Base-by-base conservation (phyloP, 352 stramenopile species). In the Globisporangium megalacanthum region DNA sequence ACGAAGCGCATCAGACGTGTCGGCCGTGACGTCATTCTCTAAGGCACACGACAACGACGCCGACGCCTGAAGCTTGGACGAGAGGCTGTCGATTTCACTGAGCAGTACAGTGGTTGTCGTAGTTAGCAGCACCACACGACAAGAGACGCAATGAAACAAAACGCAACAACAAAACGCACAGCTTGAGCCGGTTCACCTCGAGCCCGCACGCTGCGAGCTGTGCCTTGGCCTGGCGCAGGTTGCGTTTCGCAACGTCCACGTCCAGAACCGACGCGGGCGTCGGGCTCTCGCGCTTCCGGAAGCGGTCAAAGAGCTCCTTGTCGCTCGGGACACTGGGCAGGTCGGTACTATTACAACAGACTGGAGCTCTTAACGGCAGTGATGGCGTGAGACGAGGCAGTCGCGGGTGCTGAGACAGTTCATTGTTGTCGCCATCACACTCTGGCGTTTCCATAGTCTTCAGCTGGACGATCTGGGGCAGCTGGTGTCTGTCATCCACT, bases 121-220 rank as follows among this genome's bases (percentile, higher is more conserved):
- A 48, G 17, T 14, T 48, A 17, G 10, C 42, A 48, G 19, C 42
- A 7, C 42, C 17, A 29, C 25, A 29, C 42, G 6, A 13, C 6
- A 17, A 22, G n/a, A 19, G 10, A 15, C n/a, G 20, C 47, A 51
- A 25, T n/a, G 22, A 51, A 14, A 10, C 17, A 25, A 48, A 17
- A 29, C 13, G 17, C 19, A n/a, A 47, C 17, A 22, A 11, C 47
- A 19, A 17, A 6, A 81, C 74, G 50, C 72, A 88, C 77, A 78
- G 35, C 66, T 90, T 90, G 36, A 75, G 54, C 31, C 68, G 61
- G 62, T 88, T 90, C 25, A 90, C 64, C 20, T 79, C 66, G n/a
- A 75, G 65, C 9, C 63, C 73, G 25, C 74, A 60, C 3, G 63
- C 49, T 10, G 67, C 51, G 19, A 65, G 61, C 46, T 73, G 54